phyloP scores from a whole-genome alignment of 176 grass and related monocot species.

The Oryza officinalis region DNA sequence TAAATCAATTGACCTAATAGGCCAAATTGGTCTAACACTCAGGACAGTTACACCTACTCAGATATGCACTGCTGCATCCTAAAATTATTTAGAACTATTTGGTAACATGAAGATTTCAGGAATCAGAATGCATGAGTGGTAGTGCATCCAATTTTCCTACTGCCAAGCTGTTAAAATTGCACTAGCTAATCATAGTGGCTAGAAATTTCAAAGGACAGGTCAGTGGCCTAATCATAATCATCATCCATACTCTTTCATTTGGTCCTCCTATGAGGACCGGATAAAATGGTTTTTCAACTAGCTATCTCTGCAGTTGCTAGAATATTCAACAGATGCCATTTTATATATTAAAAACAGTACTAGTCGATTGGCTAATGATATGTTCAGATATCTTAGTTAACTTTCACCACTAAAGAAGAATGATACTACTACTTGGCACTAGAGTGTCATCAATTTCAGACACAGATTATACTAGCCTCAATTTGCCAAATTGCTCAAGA shows the following conservation, averaged over 20 bases:
- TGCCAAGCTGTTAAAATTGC: not conserved
- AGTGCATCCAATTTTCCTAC: constrained; percentile 22
- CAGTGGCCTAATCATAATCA: constrained; percentile 15
- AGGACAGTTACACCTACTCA: not conserved
- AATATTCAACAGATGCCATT: not conserved
- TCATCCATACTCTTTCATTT: not conserved
- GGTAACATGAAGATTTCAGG: constrained; percentile 24
- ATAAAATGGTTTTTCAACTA: not conserved
- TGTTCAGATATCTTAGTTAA: not conserved
- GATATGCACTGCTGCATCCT: not conserved
- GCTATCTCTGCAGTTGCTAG: not conserved
- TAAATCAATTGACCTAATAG: not conserved
- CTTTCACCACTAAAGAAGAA: not conserved
- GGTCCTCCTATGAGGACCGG: constrained; percentile 1
- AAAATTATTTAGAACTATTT: not conserved
- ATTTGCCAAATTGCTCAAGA: constrained; percentile 24
- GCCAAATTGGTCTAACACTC: constrained; percentile 7
- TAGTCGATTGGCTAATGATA: not conserved
- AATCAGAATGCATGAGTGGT: constrained; percentile 15
- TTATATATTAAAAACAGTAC: not conserved
- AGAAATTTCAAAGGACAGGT: not conserved
- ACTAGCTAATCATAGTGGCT: not conserved
- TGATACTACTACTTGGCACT: not conserved
- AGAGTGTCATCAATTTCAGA: not conserved
- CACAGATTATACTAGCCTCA: not conserved